These are phyloP conservation scores for Oropetium thomaeum DNA, from an alignment of 176 grass and related monocot species.

Conservation along the genomic window DNA sequence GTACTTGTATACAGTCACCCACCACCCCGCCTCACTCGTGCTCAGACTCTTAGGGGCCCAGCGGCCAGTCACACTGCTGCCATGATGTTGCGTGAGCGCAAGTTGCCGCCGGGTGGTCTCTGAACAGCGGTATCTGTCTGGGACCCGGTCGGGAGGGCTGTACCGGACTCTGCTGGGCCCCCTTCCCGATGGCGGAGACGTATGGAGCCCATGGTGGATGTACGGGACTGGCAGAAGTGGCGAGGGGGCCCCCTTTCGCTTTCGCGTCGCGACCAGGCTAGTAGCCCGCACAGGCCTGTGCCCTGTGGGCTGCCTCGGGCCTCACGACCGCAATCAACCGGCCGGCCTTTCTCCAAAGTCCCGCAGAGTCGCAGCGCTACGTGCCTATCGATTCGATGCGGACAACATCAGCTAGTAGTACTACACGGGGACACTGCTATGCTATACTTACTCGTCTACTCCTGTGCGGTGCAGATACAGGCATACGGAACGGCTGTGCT, in stretches of 20 bases:
- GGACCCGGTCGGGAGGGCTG: not conserved
- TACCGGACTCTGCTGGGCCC: conserved; percentile 22
- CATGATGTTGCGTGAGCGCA: not conserved
- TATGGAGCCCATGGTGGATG: conserved; percentile 4
- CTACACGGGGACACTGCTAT: too few species aligned
- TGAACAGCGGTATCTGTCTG: too few species aligned
- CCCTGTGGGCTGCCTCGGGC: conserved; percentile 34
- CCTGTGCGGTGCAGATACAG: too few species aligned
- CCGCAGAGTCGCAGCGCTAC: not conserved
- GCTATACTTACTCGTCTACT: too few species aligned
- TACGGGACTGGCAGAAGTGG: not conserved
- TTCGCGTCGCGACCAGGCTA: not conserved
- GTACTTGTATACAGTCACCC: too few species aligned
- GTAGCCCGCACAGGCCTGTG: not conserved
- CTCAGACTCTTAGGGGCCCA: too few species aligned
- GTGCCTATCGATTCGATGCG: not conserved
- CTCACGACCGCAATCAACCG: not conserved
- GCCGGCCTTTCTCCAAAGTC: conserved; percentile 19
- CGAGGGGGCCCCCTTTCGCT: not conserved
- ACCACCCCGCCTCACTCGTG: too few species aligned
- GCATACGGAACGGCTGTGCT: too few species aligned
- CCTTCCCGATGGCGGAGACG: conserved; percentile 16
- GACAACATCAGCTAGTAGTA: too few species aligned
- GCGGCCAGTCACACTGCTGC: accelerated
- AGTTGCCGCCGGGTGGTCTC: too few species aligned